Evolutionary conservation across 164 flowering plant species (phyloP), one percentile per base, ranked within the genome.

Genomic region (Vitis amurensis): DNA sequence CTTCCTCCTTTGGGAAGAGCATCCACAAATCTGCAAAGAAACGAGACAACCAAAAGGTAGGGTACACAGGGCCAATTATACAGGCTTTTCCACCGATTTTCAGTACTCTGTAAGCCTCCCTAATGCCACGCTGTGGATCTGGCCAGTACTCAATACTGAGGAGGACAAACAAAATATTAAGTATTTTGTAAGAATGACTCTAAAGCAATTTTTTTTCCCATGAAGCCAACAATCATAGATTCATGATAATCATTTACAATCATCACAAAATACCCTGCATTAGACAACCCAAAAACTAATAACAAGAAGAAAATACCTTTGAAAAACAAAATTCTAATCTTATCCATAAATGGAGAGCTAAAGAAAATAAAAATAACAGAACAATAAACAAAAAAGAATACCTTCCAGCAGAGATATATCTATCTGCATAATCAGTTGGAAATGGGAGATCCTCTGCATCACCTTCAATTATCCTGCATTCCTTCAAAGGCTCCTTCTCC

Each of bases 11-110:
- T 0, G 97, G 97, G 72, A 96, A 96, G 44, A 96, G 91, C 99
- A 96, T 96, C 99, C 98, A 96, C 30, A 81, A 84, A 74, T 96
- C 98, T 3, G 98, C 98, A 82, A 96, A 96, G 85, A 91, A 91
- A 59, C 93, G 92, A 68, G 98, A 91, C 73, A 93, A 66, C 97
- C 93, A 88, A 80, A 80, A 87, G 1, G 97, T 91, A 27, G 98
- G 98, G 76, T 91, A 78, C n/a, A 95, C 97, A 37, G 97, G 98
- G 69, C 99, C 98, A 66, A 96, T 93, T 8, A 96, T 0, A 72
- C 99, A 96, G 6, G 98, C 98, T 70, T 96, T 93, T 12, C 89
- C 97, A 17, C 98, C 97, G n/a, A 82, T 61, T 74, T 91, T 95
- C 74, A 95, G 56, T 9, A 95, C 98, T 73, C 99, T 89, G 83